Base-by-base conservation (phyloP, 345 rosid genomes). In the Angophora floribunda region DNA sequence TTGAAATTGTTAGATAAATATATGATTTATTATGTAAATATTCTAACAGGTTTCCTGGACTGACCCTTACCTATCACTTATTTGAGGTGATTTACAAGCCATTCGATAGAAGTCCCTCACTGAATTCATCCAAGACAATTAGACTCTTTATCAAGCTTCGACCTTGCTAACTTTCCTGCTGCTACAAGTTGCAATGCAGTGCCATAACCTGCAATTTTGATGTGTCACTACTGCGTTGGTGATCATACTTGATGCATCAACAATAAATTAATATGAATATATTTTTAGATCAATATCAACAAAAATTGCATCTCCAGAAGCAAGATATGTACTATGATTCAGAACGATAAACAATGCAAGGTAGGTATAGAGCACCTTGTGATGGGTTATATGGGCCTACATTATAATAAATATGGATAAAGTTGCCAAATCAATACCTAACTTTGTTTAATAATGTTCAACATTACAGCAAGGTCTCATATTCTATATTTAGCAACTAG, bases 51-150 rank as follows among this genome's bases (percentile, higher is more conserved):
- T n/a, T n/a, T n/a, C n/a, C n/a, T n/a, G n/a, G n/a, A n/a, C n/a
- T n/a, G n/a, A n/a, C n/a, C n/a, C n/a, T n/a, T n/a, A n/a, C 96
- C 98, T 96, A 95, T 96, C 97, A 96, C 90, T 93, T 95, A 85
- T 93, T 91, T 9, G 95, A 90, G 53, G 88, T 89, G 52, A 91
- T 87, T 9, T 92, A 90, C 89, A 96, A 94, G 82, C 97, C 97
- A 47, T 89, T 88, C 28, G 95, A 92, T 87, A 97, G 98, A 86
- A 96, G 95, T 75, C 97, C 98, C 79, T 67, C 85, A 86, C 91
- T 94, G 89, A 95, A 95, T 89, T 95, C 98, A 87, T 96, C 97
- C 67, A 78, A 59, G 49, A 88, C 88, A 63, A 87, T 63, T 59
- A 88, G 75, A 87, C 96, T 94, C 82, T 87, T 90, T 36, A 88